Conservation (phyloP, 2,329 filamentous ascomycete species). For the Claviceps cyperi region DNA sequence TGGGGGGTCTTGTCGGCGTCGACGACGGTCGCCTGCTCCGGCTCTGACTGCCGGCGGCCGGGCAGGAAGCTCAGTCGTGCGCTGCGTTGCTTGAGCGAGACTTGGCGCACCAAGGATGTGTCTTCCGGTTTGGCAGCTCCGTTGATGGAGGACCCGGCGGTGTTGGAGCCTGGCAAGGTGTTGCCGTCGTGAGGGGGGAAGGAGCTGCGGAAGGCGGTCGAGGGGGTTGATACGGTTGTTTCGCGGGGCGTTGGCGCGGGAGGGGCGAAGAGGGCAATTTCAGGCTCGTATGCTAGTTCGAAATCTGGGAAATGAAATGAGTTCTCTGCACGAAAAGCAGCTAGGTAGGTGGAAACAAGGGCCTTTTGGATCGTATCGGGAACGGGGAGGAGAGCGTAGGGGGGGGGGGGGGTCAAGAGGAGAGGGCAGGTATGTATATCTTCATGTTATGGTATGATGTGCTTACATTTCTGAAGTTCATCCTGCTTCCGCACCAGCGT, state of each 20-base stretch:
- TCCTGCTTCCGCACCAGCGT: conserved; percentile 40
- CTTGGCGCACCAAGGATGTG: conserved; percentile 33
- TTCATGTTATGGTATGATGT: background rate
- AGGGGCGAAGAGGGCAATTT: conserved; percentile 48
- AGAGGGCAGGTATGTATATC: background rate
- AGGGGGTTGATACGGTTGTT: conserved; percentile 22
- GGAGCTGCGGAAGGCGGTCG: conserved; percentile 34
- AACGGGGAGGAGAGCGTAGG: no score
- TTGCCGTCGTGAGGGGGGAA: conserved; percentile 23
- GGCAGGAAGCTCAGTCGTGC: conserved; percentile 41
- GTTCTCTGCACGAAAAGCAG: background rate
- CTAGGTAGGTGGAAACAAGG: no score
- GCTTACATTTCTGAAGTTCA: conserved; percentile 52
- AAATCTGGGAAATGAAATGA: conserved; percentile 32
- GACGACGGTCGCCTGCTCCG: conserved; percentile 15
- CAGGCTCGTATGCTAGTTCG: conserved; percentile 46
- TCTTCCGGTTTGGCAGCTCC: conserved; percentile 29
- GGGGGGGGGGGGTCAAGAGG: background rate
- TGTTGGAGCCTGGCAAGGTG: conserved; percentile 15
- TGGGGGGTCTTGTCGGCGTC: conserved; percentile 15
- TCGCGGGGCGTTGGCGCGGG: conserved; percentile 26
- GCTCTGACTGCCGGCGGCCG: conserved; percentile 34
- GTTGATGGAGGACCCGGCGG: conserved; percentile 19
- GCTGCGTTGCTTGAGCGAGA: conserved; percentile 36
- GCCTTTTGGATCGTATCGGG: no score